A percentile compares a stretch with the other conserved stretches of the same genome.
phyloP scores from a whole-genome alignment of 1,284 basidiomycete species.

The Moesziomyces antarcticus region DNA sequence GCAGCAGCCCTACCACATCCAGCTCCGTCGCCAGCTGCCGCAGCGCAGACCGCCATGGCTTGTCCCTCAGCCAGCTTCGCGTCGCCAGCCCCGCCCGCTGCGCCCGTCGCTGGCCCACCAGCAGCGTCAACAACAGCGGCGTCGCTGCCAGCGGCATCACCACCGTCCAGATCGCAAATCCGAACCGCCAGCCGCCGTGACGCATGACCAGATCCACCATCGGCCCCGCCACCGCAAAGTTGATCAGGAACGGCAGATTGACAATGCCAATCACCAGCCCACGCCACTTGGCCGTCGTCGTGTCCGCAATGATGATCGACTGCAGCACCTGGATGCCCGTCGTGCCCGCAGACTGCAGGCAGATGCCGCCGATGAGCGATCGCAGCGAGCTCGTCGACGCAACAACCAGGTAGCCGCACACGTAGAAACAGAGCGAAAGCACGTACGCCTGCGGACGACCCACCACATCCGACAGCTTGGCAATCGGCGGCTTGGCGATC shows the following conservation, averaged over 20 bases:
- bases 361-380: conserved; percentile 72
- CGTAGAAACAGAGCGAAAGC: conserved; percentile 71
- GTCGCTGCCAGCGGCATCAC: conserved; percentile 60
- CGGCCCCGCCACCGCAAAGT: conserved; percentile 74
- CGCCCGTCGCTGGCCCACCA: conserved; percentile 59
- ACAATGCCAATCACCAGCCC: conserved; percentile 74
- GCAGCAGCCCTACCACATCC: conserved; percentile 76
- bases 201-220: conserved; percentile 74
- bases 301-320: conserved; percentile 75
- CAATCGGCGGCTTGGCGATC: conserved; percentile 81
- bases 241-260: conserved; percentile 77
- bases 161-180: conserved; percentile 73
- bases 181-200: conserved; percentile 77
- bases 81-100: conserved; percentile 41
- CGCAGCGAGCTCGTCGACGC: conserved; percentile 75
- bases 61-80: conserved; percentile 34
- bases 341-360: conserved; percentile 69
- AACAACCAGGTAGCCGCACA: conserved; percentile 75
- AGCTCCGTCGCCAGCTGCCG: conserved; percentile 70
- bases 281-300: conserved; percentile 81
- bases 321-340: conserved; percentile 69
- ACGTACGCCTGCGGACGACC: conserved; percentile 74
- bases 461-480: conserved; percentile 79
- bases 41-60: conserved; percentile 38
- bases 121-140: conserved; percentile 60